Base-by-base conservation (phyloP, 768 basidiomycete species). In the Cystofilobasidium ferigula region DNA sequence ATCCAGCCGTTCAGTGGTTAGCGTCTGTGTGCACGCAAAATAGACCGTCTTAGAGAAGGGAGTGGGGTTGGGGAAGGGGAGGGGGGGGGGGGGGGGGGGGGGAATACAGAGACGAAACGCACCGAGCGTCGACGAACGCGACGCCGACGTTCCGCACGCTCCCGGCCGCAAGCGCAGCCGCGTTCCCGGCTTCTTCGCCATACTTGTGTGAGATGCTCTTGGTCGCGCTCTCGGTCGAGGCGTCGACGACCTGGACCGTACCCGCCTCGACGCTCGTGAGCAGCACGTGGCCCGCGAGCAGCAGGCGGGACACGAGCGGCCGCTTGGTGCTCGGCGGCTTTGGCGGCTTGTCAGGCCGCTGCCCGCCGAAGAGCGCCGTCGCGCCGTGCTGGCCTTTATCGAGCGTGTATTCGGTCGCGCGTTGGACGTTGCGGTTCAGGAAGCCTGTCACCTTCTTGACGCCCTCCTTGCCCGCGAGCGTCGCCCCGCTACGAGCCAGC, bases 251-350 rank as follows among this genome's bases (percentile, higher is more conserved):
- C 26, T 42, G 42, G 10, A 28, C 40, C 20, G 61, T 32, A 12
- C 54, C 43, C n/a, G 56, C 42, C 34, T 63, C 67, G 28, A 68
- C n/a, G n/a, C 43, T 57, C 12, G 67, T 62, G 40, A 63, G 36
- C 32, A 68, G 56, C 16, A 68, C 67, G 26, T 68, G 61, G 32
- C 67, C 67, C 22, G 67, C 67, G 2, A 68, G 56, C 26, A 68
- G 54, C 14, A 68, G 20, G 10, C 67, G 32, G 12, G 61, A 63
- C 2, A 68, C 32, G 20, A 68, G 57, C 13, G 61, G 61, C 34
- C 67, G 18, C 38, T 68, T 62, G 26, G 28, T 28, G 24, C 28
- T 26, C 20, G 58, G 43, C 20, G 38, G 13, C 8, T 32, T 7
- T 0, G 24, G 48, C 18, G 47, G 2, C 22, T 54, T 59, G 32